Percentiles rank a stretch among this genome's conserved stretches.
Conservation (phyloP, 495 filamentous ascomycete species). For the Cercophora samala region DNA sequence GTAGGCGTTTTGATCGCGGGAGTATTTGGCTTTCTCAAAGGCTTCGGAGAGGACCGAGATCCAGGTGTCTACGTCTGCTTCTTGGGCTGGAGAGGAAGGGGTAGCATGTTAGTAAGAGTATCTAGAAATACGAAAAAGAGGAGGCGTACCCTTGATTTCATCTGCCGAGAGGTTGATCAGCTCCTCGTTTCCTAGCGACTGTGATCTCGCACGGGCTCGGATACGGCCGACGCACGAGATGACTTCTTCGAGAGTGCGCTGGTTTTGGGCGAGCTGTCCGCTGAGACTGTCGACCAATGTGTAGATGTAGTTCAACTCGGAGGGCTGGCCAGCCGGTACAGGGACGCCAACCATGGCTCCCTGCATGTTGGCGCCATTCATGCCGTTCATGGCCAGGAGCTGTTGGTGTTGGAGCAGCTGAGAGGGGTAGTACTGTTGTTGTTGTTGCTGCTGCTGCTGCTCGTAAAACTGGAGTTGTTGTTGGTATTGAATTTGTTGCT, state of each 20-base stretch:
- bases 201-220: conserved; percentile 44
- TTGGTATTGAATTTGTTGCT: no score
- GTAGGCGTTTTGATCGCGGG: conserved; percentile 50
- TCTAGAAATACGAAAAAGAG: not conserved
- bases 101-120: conserved; percentile 6
- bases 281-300: conserved; percentile 79
- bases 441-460: conserved; percentile 16
- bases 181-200: conserved; percentile 50
- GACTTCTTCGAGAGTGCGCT: conserved; percentile 70
- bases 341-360: conserved; percentile 53
- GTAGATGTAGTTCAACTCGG: conserved; percentile 82
- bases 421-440: conserved; percentile 5
- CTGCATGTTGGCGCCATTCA: conserved; percentile 51
- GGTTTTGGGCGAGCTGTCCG: conserved; percentile 70
- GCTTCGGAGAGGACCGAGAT: conserved; percentile 51
- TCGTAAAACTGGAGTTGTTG: no score
- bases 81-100: conserved; percentile 38
- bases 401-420: conserved; percentile 19
- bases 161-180: conserved; percentile 46
- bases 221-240: conserved; percentile 60
- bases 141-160: conserved; percentile 45
- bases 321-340: conserved; percentile 77
- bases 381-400: conserved; percentile 52
- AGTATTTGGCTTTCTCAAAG: conserved; percentile 50
- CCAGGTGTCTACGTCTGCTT: conserved; percentile 50